Percentiles rank a stretch among this genome's conserved stretches.
These are phyloP conservation scores for Lunularia cruciata DNA, from an alignment of 225 moss, liverwort and hornwort genomes.

Conservation along the genomic window DNA sequence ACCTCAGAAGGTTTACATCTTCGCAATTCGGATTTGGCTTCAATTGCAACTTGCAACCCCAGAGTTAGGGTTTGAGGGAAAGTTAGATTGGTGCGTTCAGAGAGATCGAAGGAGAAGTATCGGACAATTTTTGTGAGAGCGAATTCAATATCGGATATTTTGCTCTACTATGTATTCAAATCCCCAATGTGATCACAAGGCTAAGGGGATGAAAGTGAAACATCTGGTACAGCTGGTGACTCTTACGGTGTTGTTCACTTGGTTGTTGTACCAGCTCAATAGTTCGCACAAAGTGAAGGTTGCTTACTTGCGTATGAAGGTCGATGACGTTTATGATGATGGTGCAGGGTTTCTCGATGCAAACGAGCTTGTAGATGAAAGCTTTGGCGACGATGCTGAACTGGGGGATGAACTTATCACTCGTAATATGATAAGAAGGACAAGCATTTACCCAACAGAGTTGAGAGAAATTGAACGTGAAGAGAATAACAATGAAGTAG, in stretches of 20 bases:
- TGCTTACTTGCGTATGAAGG: conserved; percentile 21
- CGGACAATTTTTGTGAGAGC: too few species aligned
- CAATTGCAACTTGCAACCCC: too few species aligned
- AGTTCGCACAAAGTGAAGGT: conserved; percentile 32
- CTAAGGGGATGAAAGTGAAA: conserved; percentile 46
- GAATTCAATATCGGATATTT: too few species aligned
- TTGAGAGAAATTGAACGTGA: conserved; percentile 28
- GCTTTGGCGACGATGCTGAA: not conserved
- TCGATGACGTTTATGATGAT: conserved; percentile 25
- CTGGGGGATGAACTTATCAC: conserved; percentile 26
- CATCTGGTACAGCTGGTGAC: conserved; percentile 44
- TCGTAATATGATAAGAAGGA: conserved; percentile 1
- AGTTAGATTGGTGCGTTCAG: too few species aligned
- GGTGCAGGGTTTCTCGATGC: conserved; percentile 11
- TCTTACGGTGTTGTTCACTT: conserved; percentile 44
- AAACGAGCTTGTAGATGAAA: not conserved
- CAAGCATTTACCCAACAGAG: conserved; percentile 14
- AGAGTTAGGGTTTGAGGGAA: too few species aligned
- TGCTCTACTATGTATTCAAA: conserved; percentile 16
- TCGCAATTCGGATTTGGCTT: too few species aligned
- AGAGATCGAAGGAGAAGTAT: too few species aligned
- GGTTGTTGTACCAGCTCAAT: conserved; percentile 42
- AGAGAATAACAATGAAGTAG: conserved; percentile 14
- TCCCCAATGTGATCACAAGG: conserved; percentile 21
- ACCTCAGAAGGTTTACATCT: too few species aligned